phyloP scores from a whole-genome alignment of 371 early-diverging fungal genomes.

The Syncephalastrum racemosum region DNA sequence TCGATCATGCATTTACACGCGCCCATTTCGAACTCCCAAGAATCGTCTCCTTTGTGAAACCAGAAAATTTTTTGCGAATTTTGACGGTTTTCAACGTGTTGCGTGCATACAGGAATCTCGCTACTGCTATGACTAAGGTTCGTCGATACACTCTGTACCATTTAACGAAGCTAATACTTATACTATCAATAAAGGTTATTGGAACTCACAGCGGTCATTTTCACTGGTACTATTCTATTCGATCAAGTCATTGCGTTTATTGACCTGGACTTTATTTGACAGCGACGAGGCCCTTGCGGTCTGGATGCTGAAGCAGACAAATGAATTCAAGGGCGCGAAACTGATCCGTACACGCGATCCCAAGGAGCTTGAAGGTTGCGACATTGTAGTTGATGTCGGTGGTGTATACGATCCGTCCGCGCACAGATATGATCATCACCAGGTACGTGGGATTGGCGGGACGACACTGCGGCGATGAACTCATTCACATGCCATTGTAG shows the following conservation, averaged over 20 bases:
- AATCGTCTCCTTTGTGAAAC: too few relatives aligned
- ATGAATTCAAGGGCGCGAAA: slow-evolving; percentile 68
- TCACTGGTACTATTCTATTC: slow-evolving; percentile 59
- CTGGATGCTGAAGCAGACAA: slow-evolving; percentile 77
- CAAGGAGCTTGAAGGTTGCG: slow-evolving; percentile 73
- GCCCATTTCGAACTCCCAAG: too few relatives aligned
- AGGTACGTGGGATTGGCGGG: slow-evolving; percentile 37
- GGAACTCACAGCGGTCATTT: slow-evolving; percentile 90
- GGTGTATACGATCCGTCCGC: slow-evolving; percentile 85
- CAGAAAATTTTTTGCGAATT: too few relatives aligned
- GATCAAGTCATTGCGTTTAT: not conserved
- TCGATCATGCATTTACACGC: too few relatives aligned
- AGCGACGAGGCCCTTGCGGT: slow-evolving; percentile 96
- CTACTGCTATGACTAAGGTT: too few relatives aligned
- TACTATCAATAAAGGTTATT: slow-evolving; percentile 42
- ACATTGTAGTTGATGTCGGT: slow-evolving; percentile 98
- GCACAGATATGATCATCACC: slow-evolving; percentile 96
- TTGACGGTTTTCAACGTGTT: too few relatives aligned
- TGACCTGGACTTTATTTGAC: not conserved
- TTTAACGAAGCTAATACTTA: too few relatives aligned
- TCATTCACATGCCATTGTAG: slow-evolving; percentile 16
- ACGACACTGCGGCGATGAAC: not conserved
- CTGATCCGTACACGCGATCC: slow-evolving; percentile 91
- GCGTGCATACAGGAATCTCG: too few relatives aligned
- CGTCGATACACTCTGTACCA: too few relatives aligned